These are phyloP conservation scores for Neocucurbitaria cava DNA, from an alignment of 2,329 filamentous ascomycete species.

Conservation along the genomic window DNA sequence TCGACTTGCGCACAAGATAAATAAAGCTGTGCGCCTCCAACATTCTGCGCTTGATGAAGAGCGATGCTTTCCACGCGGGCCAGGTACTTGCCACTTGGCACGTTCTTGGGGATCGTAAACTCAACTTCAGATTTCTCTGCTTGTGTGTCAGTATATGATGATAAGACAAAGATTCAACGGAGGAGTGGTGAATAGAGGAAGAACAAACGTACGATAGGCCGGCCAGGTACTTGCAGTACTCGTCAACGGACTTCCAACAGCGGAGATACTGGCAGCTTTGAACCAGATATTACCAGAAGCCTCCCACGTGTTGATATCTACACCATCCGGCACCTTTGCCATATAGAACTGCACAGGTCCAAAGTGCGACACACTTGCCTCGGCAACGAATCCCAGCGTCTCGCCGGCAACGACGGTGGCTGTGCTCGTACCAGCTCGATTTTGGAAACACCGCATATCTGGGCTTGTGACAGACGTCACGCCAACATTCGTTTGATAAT, in stretches of 20 bases:
- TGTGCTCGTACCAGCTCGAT: constrained; percentile 49
- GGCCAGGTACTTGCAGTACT: constrained; percentile 36
- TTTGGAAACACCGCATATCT: constrained; percentile 62
- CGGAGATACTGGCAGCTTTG: constrained; percentile 34
- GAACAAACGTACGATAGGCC: constrained; percentile 28
- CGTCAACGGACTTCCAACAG: constrained; percentile 30
- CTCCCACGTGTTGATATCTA: constrained; percentile 37
- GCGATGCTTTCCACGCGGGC: constrained; percentile 56
- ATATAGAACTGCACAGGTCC: constrained; percentile 64
- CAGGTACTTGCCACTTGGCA: constrained; percentile 54
- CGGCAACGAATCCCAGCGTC: constrained; percentile 55
- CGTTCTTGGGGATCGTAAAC: constrained; percentile 46
- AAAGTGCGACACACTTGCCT: constrained; percentile 57
- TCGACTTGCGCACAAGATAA: constrained; percentile 55
- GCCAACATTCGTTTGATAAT: constrained; percentile 59
- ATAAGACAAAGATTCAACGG: background rate
- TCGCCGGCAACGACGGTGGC: constrained; percentile 55
- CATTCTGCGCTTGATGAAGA: constrained; percentile 47
- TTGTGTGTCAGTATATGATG: background rate
- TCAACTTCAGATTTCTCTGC: constrained; percentile 37
- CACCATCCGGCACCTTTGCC: constrained; percentile 54
- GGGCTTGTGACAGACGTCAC: constrained; percentile 57
- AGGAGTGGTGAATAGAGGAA: background rate
- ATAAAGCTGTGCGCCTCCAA: constrained; percentile 53
- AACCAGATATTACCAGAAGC: constrained; percentile 42